Base-by-base conservation (phyloP, 305 asterid genomes). In the Ajuga reptans region DNA sequence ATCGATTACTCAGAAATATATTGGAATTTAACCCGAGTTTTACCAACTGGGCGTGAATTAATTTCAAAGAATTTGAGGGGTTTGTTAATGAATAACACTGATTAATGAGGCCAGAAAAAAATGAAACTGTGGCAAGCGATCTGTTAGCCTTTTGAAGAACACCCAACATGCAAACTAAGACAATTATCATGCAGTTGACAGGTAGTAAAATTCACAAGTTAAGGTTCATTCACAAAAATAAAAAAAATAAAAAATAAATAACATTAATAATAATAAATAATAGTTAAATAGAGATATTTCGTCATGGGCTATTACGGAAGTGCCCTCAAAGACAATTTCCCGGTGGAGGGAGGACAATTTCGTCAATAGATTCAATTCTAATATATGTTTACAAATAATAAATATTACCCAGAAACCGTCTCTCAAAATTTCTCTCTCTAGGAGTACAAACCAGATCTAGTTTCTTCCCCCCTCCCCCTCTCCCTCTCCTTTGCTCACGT, bases 1-100 rank as follows among this genome's bases (percentile, higher is more conserved):
- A 85, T 64, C 90, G 87, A 72, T 89, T 89, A 4, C 79, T 82
- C 72, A 85, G 63, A 79, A 79, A 89, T 14, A 80, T 65, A 65
- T 78, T 80, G 64, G 80, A 75, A 71, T 57, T 72, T 4, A 84
- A 75, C 50, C 90, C 85, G 46, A 72, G 73, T 79, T 89, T 87
- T 47, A 83, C 72, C 79, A 82, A 64, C 72, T 83, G 88, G 74
- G 84, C 85, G 51, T 87, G 91, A 65, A 87, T 60, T 46, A 49
- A 66, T 79, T 83, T 88, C 66, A 83, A 72, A 71, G 78, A 83
- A 59, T 41, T 79, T 6, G 68, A 64, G 16, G 89, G 85, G 8
- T 58, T 77, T 52, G 49, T 67, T 21, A 51, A 15, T 2, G 75
- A 68, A 37, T 56, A 15, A 53, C 84, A 84, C 33, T 78, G 84